phyloP scores from a whole-genome alignment of 208 protist species.

The Leishmania tarentolae region DNA sequence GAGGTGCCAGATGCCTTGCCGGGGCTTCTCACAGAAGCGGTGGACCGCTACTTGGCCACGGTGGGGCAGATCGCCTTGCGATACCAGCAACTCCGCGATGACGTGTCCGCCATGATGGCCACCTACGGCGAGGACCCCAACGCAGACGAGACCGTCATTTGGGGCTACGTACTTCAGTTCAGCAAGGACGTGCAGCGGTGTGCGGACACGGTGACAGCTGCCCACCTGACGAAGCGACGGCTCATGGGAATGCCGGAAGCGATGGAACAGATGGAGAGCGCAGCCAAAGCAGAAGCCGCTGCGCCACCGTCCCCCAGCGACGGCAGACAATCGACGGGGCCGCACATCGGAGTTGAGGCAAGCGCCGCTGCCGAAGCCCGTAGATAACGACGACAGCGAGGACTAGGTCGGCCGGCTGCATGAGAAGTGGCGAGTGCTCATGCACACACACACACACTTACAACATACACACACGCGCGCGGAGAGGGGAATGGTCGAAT shows the following conservation, averaged over 20 bases:
- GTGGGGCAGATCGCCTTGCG: conserved; percentile 60
- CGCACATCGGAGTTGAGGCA: not conserved
- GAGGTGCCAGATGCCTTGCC: conserved; percentile 48
- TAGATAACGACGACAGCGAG: conserved; percentile 20
- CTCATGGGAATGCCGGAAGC: conserved; percentile 16
- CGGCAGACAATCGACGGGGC: not conserved
- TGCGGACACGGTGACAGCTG: conserved; percentile 28
- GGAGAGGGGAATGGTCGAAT: not conserved
- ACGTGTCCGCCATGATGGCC: conserved; percentile 67
- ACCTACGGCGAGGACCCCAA: conserved; percentile 73
- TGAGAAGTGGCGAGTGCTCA: not conserved
- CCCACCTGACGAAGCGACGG: conserved; percentile 31
- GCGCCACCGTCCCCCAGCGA: not conserved
- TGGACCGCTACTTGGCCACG: conserved; percentile 36
- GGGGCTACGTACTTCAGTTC: conserved; percentile 66
- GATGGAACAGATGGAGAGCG: not conserved
- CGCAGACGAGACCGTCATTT: conserved; percentile 65
- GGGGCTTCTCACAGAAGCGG: conserved; percentile 27
- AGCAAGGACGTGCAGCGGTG: conserved; percentile 46
- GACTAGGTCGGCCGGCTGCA: not conserved
- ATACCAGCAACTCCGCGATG: conserved; percentile 66
- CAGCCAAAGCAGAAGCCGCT: not conserved
- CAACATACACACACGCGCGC: not conserved
- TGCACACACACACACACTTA: not conserved
- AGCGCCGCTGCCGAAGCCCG: conserved; percentile 13